Base-by-base conservation (phyloP, 2,329 filamentous ascomycete species). In the Ophiostoma fasciatum region DNA sequence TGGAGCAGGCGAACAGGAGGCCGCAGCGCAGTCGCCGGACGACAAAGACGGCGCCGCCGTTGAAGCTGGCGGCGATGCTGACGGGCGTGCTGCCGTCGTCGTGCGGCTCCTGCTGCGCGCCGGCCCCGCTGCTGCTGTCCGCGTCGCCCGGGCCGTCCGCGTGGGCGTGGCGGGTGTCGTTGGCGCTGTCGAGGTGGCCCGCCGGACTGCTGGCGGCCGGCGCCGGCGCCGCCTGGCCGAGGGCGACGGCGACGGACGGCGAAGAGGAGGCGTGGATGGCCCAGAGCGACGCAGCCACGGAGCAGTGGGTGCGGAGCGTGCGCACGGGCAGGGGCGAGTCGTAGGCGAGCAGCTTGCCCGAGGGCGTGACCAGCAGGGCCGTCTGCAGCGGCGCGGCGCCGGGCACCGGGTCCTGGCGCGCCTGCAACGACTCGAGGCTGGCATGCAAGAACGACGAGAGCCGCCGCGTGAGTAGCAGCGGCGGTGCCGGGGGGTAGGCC, bases 391-490 rank as follows among this genome's bases (percentile, higher is more conserved):
- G 33, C 8, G 32, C 18, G 41, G 66, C 59, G 4, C 69, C 51
- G 5, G 15, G 28, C 23, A 25, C 25, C 14, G 28, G 31, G 27
- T 35, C 36, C 13, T 32, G 29, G 9, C 36, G 33, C 9, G 42
- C 35, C 20, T 39, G 43, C 18, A 44, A 40, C 7, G 44, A 26
- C 2, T 31, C 22, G 25, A 73, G 67, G 51, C 74, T 71, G 42
- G 64, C 57, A 49, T 64, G 61, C 31, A 78, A 68, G 53, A 78
- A 77, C 40, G 65, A 58, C 20, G 71, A 74, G 45, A 78, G 65
- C 42, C 71, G 71, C 52, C 76, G 77, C 25, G 69, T 75, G 42
- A 83, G 63, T 57, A 84, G 63, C 39, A 74, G 62, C 19, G 70
- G 68, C 26, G 69, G 68, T 26, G 66, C 63, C 18, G 63, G 59